These are phyloP conservation scores for Cladosporium sp. DNA, from an alignment of 2,329 filamentous ascomycete genomes.

Conservation along the genomic window DNA sequence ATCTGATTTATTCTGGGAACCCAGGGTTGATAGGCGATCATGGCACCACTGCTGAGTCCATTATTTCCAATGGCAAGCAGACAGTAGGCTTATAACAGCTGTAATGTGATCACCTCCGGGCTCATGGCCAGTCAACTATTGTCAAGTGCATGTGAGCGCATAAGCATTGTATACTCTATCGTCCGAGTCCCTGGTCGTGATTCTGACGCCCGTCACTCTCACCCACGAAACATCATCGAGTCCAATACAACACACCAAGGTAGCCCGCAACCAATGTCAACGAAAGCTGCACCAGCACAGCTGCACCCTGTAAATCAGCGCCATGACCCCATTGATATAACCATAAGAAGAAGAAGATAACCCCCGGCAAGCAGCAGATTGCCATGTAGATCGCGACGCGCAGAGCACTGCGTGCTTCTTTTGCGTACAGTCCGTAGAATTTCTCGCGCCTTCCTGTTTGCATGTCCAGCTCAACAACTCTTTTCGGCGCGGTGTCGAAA, in stretches of 20 bases:
- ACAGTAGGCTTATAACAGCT: no score
- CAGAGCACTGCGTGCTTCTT: conserved; percentile 1
- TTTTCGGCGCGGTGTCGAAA: background rate
- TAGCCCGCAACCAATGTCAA: conserved; percentile 3
- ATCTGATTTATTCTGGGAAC: no score
- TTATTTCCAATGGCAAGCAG: no score
- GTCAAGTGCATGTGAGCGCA: no score
- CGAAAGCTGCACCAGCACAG: conserved; percentile 13
- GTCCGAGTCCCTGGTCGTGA: no score
- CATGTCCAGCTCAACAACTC: background rate
- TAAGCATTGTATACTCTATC: no score
- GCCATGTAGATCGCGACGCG: background rate
- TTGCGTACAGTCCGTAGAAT: conserved; percentile 16
- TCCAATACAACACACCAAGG: conserved; percentile 13
- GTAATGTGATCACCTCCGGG: no score
- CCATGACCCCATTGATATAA: conserved; percentile 13
- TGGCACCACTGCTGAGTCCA: no score
- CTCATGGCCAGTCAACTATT: no score
- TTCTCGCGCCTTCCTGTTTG: conserved; percentile 4
- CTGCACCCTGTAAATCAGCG: conserved; percentile 13
- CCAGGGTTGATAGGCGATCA: no score
- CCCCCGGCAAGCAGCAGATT: background rate
- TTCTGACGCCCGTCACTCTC: no score
- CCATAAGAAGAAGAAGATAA: conserved; percentile 20
- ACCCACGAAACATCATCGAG: background rate